Conservation (phyloP, 2,329 filamentous ascomycete species). For the Ilyonectria destructans region DNA sequence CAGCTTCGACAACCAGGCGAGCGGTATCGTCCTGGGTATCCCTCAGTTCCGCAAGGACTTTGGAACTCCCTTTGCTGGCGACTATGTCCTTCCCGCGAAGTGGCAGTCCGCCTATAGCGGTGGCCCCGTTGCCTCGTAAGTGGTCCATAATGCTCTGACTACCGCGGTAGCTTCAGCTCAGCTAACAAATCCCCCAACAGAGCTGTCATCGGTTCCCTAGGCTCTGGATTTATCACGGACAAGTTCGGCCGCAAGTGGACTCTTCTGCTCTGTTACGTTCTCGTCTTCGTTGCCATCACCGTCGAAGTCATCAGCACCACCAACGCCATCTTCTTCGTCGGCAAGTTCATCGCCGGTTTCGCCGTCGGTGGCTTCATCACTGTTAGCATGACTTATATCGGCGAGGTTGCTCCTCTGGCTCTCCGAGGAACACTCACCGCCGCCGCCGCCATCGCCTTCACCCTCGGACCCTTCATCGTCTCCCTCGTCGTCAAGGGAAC, state of each 20-base stretch:
- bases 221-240: constrained; percentile 35
- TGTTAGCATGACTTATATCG: constrained; percentile 39
- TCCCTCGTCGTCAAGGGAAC: constrained; percentile 37
- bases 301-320: constrained; percentile 39
- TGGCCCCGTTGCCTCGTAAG: constrained; percentile 41
- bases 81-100: constrained; percentile 37
- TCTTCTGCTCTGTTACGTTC: constrained; percentile 33
- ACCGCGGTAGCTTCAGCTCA: no score
- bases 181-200: constrained; percentile 11
- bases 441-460: constrained; percentile 37
- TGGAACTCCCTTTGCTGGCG: constrained; percentile 28
- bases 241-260: constrained; percentile 40
- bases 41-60: constrained; percentile 43
- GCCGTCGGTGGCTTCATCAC: constrained; percentile 36
- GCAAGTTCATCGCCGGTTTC: constrained; percentile 42
- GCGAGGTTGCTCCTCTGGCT: constrained; percentile 38
- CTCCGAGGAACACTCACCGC: constrained; percentile 38
- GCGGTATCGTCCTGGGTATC: constrained; percentile 35
- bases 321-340: constrained; percentile 38
- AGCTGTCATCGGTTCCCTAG: constrained; percentile 36
- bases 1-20: constrained; percentile 42
- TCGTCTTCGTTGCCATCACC: constrained; percentile 38
- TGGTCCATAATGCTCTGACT: not conserved
- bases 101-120: constrained; percentile 43
- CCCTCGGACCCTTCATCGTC: constrained; percentile 36